phyloP scores from a whole-genome alignment of 306 rosid species.

The Dicorynia guianensis region DNA sequence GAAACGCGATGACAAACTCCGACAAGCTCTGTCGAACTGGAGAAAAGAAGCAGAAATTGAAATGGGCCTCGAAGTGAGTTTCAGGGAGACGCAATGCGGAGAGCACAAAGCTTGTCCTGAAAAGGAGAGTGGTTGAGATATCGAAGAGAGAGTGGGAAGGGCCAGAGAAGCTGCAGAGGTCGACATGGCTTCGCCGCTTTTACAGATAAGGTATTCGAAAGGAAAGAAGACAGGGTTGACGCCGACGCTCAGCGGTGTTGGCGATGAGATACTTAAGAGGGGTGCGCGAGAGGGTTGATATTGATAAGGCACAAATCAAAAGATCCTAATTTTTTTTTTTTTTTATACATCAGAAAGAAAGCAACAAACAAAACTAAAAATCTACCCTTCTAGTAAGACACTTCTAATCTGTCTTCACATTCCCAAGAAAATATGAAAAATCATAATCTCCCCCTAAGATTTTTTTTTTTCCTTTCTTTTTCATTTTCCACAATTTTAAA shows the following conservation, averaged over 20 bases:
- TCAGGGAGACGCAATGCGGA: constrained; percentile 39
- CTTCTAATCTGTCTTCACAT: no score
- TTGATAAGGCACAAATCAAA: constrained; percentile 28
- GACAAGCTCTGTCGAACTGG: constrained; percentile 32
- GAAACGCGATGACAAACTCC: constrained; percentile 52
- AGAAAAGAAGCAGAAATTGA: constrained; percentile 62
- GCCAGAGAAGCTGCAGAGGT: constrained; percentile 71
- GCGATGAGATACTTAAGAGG: constrained; percentile 35
- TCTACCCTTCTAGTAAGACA: no score
- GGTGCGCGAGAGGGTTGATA: background rate
- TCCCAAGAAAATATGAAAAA: no score
- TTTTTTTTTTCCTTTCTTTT: background rate
- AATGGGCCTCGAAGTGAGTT: constrained; percentile 44
- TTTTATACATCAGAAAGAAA: no score
- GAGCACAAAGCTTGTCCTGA: constrained; percentile 43
- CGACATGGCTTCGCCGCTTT: constrained; percentile 58
- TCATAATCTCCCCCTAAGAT: constrained; percentile 37
- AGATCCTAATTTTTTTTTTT: no score
- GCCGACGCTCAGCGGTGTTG: background rate
- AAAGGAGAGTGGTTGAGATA: constrained; percentile 42
- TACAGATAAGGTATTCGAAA: constrained; percentile 56
- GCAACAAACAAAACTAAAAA: no score
- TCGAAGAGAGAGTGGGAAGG: constrained; percentile 59
- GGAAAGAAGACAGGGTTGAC: constrained; percentile 32
- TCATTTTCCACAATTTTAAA: background rate